phyloP scores from a whole-genome alignment of 2,329 filamentous ascomycete species.

The Keithomyces neogunnii region DNA sequence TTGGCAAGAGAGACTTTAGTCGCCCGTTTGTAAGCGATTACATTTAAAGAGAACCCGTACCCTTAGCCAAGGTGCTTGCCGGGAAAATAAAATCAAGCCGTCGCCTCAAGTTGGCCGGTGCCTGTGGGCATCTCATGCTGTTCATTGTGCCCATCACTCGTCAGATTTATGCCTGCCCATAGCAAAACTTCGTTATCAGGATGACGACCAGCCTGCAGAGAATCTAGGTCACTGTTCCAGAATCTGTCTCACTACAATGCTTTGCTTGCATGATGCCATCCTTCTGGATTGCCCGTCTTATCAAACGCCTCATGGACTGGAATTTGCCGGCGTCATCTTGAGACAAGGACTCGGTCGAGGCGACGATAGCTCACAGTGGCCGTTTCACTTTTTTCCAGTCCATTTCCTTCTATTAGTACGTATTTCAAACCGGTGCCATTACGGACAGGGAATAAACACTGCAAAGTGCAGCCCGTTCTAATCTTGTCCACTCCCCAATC shows the following conservation, averaged over 20 bases:
- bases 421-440: too few relatives aligned
- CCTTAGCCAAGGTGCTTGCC: neutral
- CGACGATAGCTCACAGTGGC: too few relatives aligned
- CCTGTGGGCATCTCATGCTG: too few relatives aligned
- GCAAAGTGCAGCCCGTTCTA: too few relatives aligned
- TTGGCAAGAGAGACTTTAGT: slow-evolving; percentile 47
- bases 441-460: too few relatives aligned
- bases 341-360: neutral
- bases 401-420: too few relatives aligned
- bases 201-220: neutral
- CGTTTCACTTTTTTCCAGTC: too few relatives aligned
- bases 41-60: neutral
- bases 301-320: neutral
- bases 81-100: neutral
- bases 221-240: neutral
- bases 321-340: neutral
- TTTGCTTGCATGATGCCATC: neutral
- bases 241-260: neutral
- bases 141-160: too few relatives aligned
- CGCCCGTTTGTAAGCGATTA: slow-evolving; percentile 8
- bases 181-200: neutral
- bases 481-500: too few relatives aligned
- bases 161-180: too few relatives aligned
- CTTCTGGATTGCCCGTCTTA: neutral
- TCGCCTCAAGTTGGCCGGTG: neutral